A percentile compares a stretch with the other conserved stretches of the same genome.
phyloP scores from a whole-genome alignment of 1,284 basidiomycete genomes.

The Athelia psychrophila region DNA sequence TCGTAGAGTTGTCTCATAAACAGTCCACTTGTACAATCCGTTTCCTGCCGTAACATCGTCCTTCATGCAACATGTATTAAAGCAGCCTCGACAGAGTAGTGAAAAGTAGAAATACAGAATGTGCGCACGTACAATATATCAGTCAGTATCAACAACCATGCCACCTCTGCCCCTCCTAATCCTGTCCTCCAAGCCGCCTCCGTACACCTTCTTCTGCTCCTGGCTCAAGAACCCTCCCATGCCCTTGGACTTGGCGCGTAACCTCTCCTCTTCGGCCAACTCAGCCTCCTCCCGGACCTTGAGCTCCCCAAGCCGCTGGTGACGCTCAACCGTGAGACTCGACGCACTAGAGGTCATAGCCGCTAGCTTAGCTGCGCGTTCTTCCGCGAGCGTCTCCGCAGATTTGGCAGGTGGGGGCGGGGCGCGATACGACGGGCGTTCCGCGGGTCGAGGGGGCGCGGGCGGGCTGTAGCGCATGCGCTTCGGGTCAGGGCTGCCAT shows the following conservation, averaged over 20 bases:
- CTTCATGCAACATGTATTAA: too few relatives aligned
- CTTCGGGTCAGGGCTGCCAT: constrained; percentile 27
- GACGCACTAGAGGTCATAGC: constrained; percentile 81
- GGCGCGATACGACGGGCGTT: constrained; percentile 17
- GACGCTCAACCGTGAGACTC: constrained; percentile 62
- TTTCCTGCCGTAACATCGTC: too few relatives aligned
- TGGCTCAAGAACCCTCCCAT: constrained; percentile 70
- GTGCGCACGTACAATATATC: constrained; percentile 1
- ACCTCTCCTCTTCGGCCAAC: constrained; percentile 59
- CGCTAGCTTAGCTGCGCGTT: constrained; percentile 80
- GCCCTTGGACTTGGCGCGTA: constrained; percentile 62
- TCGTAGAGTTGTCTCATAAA: too few relatives aligned
- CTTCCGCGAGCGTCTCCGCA: constrained; percentile 32
- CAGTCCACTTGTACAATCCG: too few relatives aligned
- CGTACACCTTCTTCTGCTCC: constrained; percentile 78
- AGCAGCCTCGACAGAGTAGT: too few relatives aligned
- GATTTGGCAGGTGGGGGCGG: constrained; percentile 9
- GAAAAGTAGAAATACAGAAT: constrained; percentile 1
- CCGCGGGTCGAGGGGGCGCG: constrained; percentile 26
- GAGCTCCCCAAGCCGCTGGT: constrained; percentile 58
- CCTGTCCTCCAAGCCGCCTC: constrained; percentile 76
- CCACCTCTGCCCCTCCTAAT: constrained; percentile 65
- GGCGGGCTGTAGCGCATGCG: constrained; percentile 39
- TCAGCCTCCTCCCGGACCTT: constrained; percentile 74
- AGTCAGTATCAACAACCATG: constrained; percentile 58